Conservation (phyloP, 129 eudicot species). For the Flaveria bidentis region DNA sequence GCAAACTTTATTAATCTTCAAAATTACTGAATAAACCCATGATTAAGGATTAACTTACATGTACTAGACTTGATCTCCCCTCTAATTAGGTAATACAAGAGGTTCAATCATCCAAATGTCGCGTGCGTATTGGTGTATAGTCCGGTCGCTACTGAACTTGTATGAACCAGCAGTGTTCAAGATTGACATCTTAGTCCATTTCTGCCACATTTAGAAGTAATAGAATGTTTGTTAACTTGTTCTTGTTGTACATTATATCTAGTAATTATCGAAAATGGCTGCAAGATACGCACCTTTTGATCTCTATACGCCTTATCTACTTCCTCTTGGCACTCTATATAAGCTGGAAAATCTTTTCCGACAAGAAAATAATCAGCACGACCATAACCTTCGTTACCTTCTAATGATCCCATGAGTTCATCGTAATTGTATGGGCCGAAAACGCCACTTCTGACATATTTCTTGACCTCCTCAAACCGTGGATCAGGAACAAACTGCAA, state of each 20-base stretch:
- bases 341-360: constrained; percentile 74
- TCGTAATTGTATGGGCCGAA: constrained; percentile 57
- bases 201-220: constrained; percentile 35
- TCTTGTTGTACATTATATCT: not conserved
- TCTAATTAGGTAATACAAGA: constrained; percentile 42
- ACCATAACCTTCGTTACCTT: constrained; percentile 76
- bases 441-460: constrained; percentile 63
- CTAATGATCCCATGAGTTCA: constrained; percentile 73
- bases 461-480: constrained; percentile 61
- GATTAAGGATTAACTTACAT: constrained; percentile 23
- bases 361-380: constrained; percentile 79
- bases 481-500: constrained; percentile 70
- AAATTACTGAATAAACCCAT: constrained; percentile 16
- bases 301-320: constrained; percentile 68
- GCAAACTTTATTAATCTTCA: constrained; percentile 19
- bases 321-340: constrained; percentile 64
- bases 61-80: constrained; percentile 20
- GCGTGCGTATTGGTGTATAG: constrained; percentile 62
- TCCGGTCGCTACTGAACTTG: constrained; percentile 78
- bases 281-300: constrained; percentile 46
- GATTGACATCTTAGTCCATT: constrained; percentile 77
- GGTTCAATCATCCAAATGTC: constrained; percentile 70
- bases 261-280: not conserved
- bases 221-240: not conserved
- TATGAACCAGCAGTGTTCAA: constrained; percentile 66